Conservation (phyloP, 345 rosid genomes). For the Linum trigynum region DNA sequence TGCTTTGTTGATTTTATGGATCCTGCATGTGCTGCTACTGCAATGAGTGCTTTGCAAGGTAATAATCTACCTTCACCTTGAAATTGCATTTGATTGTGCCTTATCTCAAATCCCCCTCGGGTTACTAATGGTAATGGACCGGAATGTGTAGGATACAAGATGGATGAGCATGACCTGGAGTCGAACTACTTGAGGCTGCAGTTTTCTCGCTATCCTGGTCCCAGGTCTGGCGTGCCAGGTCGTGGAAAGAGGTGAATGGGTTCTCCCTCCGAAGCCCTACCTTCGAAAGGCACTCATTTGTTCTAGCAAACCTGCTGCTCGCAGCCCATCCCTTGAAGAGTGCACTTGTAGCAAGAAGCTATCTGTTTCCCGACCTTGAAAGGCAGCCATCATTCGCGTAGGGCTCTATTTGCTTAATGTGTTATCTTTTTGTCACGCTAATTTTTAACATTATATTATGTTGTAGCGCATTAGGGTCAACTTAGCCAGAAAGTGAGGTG, state of each 20-base stretch:
- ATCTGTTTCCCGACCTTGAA: no score
- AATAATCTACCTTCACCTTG: conserved; percentile 17
- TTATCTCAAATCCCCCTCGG: background rate
- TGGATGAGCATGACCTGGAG: conserved; percentile 63
- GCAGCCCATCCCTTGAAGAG: background rate
- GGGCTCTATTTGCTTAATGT: no score
- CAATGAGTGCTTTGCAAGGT: conserved; percentile 91
- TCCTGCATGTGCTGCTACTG: conserved; percentile 90
- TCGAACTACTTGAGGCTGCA: conserved; percentile 62
- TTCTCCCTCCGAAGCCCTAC: background rate
- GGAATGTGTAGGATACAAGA: conserved; percentile 47
- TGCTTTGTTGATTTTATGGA: conserved; percentile 79
- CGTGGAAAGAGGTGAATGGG: conserved; percentile 55
- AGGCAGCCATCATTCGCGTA: no score
- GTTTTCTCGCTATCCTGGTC: conserved; percentile 65
- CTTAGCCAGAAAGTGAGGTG: background rate
- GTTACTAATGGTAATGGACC: conserved; percentile 12
- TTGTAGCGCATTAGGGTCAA: background rate
- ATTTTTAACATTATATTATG: background rate
- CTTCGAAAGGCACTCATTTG: no score
- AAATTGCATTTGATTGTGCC: background rate
- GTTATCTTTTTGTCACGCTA: background rate
- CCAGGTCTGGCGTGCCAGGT: conserved; percentile 45
- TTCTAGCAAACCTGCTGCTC: background rate
- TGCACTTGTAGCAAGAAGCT: background rate